A percentile compares a stretch with the other conserved stretches of the same genome.
Evolutionary conservation across 1,139 yeast species (phyloP).

Genomic region (Taiozyma sp.): DNA sequence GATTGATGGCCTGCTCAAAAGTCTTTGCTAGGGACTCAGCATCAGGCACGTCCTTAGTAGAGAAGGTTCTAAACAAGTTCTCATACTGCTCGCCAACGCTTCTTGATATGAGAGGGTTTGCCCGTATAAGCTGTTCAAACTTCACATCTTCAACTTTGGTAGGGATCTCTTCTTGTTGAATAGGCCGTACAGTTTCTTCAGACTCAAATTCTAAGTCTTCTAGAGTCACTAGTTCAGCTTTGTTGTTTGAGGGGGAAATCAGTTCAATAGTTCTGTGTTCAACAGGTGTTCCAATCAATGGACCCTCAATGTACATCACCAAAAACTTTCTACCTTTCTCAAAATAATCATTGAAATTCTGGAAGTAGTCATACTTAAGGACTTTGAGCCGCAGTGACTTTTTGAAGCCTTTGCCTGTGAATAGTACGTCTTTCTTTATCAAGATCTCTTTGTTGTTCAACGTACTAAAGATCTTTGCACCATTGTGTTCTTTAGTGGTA

Average conservation of each 20-base stretch:
- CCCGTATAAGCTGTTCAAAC: conserved; percentile 42
- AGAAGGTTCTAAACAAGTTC: conserved; percentile 32
- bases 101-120: conserved; percentile 42
- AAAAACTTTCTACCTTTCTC: conserved; percentile 47
- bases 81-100: conserved; percentile 43
- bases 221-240: conserved; percentile 2
- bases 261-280: conserved; percentile 8
- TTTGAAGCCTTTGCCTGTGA: conserved; percentile 56
- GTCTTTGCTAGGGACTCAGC: conserved; percentile 29
- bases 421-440: conserved; percentile 51
- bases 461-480: conserved; percentile 50
- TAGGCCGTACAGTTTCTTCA: neutral
- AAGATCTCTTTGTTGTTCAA: conserved; percentile 55
- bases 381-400: conserved; percentile 42
- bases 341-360: conserved; percentile 41
- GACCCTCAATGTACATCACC: conserved; percentile 47
- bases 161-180: neutral
- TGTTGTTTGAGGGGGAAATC: conserved; percentile 8
- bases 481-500: conserved; percentile 35
- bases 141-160: conserved; percentile 6
- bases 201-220: neutral
- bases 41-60: conserved; percentile 27
- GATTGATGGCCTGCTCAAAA: conserved; percentile 33
- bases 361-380: conserved; percentile 37
- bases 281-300: conserved; percentile 39